phyloP scores from a whole-genome alignment of 345 rosid genomes.

The Eucalyptus urophylla region DNA sequence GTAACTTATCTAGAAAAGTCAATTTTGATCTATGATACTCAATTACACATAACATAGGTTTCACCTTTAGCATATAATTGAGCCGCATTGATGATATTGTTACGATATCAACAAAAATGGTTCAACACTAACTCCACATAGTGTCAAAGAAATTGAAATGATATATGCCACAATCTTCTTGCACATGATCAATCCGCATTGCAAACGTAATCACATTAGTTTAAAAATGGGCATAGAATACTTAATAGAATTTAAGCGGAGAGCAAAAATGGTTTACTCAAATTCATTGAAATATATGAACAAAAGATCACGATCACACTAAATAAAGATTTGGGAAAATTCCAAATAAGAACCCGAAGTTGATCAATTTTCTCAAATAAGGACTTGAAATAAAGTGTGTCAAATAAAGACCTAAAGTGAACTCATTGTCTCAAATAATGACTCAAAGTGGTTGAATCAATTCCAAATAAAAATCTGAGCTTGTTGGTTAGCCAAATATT shows the following conservation, averaged over 20 bases:
- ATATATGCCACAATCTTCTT: neutral
- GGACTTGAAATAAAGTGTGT: too few relatives aligned
- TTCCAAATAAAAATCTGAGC: too few relatives aligned
- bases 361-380: too few relatives aligned
- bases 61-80: neutral
- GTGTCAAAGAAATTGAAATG: neutral
- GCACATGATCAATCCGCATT: neutral
- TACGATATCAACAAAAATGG: neutral
- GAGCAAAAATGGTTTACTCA: neutral
- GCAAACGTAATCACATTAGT: fast-evolving
- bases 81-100: fast-evolving
- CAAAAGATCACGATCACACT: neutral
- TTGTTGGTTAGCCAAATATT: too few relatives aligned
- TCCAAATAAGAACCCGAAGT: too few relatives aligned
- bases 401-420: too few relatives aligned
- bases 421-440: too few relatives aligned
- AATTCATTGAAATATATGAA: neutral
- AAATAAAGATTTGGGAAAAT: neutral
- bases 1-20: neutral
- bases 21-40: neutral
- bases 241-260: neutral
- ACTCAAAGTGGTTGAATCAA: too few relatives aligned
- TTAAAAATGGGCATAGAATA: neutral
- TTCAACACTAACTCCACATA: neutral
- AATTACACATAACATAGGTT: fast-evolving